phyloP scores from a whole-genome alignment of 495 filamentous ascomycete genomes.

The Daldinia grandis region DNA sequence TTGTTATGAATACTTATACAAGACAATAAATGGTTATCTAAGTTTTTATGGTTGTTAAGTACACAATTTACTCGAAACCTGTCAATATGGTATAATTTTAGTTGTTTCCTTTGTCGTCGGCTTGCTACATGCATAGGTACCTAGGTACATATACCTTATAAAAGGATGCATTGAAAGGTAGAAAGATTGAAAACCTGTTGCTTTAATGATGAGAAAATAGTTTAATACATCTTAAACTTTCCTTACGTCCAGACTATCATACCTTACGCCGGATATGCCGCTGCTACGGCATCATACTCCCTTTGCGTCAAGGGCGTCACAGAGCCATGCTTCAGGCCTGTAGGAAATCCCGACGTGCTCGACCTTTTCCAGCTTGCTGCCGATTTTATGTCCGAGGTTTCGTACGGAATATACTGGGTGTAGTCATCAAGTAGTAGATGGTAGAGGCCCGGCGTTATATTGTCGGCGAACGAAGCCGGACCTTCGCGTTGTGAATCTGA shows the following conservation, averaged over 20 bases:
- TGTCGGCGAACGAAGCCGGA: conserved; percentile 49
- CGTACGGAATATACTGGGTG: conserved; percentile 49
- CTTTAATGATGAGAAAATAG: neutral
- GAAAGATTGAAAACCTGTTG: no score
- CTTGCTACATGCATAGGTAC: no score
- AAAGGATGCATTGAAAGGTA: no score
- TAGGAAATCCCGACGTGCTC: conserved; percentile 41
- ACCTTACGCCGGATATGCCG: conserved; percentile 38
- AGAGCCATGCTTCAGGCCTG: conserved; percentile 48
- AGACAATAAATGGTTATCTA: no score
- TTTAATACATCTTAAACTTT: neutral
- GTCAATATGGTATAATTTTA: no score
- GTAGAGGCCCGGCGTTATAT: conserved; percentile 44
- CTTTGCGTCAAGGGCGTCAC: conserved; percentile 46
- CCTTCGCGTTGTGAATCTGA: conserved; percentile 44
- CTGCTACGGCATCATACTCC: conserved; percentile 44
- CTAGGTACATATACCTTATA: no score
- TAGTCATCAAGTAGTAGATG: conserved; percentile 50
- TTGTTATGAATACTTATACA: no score
- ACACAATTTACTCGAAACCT: no score
- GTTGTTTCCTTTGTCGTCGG: no score
- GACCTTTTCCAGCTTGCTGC: conserved; percentile 39
- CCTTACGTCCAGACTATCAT: neutral
- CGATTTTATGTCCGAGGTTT: conserved; percentile 37
- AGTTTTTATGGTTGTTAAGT: no score